These are phyloP conservation scores for Macrophomina tecta DNA, from an alignment of 2,329 filamentous ascomycete species.

Conservation along the genomic window DNA sequence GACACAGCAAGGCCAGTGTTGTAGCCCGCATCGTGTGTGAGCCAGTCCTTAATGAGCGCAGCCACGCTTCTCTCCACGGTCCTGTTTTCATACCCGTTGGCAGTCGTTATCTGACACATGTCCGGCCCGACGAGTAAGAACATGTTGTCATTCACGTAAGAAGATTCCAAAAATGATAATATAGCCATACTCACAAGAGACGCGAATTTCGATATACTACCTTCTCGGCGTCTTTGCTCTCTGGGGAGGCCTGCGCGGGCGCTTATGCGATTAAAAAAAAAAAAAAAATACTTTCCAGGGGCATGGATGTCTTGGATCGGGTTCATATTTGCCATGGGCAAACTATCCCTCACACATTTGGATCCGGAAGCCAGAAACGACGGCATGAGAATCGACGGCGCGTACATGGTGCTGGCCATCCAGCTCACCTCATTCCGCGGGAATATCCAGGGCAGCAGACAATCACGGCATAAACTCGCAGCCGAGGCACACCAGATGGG, in stretches of 20 bases:
- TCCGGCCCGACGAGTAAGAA: too few relatives aligned
- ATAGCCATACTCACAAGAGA: too few relatives aligned
- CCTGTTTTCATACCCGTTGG: too few relatives aligned
- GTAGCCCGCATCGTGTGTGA: too few relatives aligned
- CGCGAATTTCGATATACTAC: slow-evolving; percentile 82
- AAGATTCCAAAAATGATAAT: too few relatives aligned
- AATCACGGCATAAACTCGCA: slow-evolving; percentile 43
- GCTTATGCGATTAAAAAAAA: slow-evolving; percentile 82
- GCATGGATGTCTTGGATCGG: slow-evolving; percentile 98
- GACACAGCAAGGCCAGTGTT: too few relatives aligned
- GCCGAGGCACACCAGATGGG: background rate
- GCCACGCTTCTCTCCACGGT: too few relatives aligned
- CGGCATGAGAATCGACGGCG: slow-evolving; percentile 71
- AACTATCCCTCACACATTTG: slow-evolving; percentile 92
- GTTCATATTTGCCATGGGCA: slow-evolving; percentile 91
- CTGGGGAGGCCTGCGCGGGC: slow-evolving; percentile 80
- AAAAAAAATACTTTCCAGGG: slow-evolving; percentile 69
- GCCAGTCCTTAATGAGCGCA: too few relatives aligned
- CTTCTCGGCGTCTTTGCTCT: slow-evolving; percentile 91
- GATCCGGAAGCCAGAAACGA: slow-evolving; percentile 77
- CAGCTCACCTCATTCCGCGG: slow-evolving; percentile 96
- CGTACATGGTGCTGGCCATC: slow-evolving; percentile 98
- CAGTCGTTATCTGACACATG: too few relatives aligned
- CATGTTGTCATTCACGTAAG: too few relatives aligned
- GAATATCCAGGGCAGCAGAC: slow-evolving; percentile 92